These are phyloP conservation scores for Dothistroma septosporum DNA, from an alignment of 2,329 filamentous ascomycete genomes.

Conservation along the genomic window DNA sequence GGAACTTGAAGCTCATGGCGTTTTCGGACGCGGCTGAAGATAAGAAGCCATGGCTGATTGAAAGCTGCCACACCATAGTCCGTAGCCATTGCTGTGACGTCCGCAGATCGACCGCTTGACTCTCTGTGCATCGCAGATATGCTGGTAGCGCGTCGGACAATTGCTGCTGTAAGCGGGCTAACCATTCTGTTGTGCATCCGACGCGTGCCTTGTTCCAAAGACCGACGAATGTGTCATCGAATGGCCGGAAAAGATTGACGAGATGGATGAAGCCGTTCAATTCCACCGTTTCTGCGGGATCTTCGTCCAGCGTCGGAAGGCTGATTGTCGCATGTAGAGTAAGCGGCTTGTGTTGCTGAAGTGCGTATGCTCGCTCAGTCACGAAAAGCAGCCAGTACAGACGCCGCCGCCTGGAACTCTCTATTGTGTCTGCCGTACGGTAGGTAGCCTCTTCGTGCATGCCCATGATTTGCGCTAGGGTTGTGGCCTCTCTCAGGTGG, in stretches of 20 bases:
- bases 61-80: conserved; percentile 68
- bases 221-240: conserved; percentile 60
- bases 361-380: conserved; percentile 60
- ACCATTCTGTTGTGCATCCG: conserved; percentile 45
- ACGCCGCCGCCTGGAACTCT: conserved; percentile 52
- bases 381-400: conserved; percentile 62
- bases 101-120: conserved; percentile 64
- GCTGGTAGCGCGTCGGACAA: conserved; percentile 51
- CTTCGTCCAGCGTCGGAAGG: conserved; percentile 48
- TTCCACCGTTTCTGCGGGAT: conserved; percentile 53
- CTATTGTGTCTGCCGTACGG: conserved; percentile 43
- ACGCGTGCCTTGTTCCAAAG: conserved; percentile 58
- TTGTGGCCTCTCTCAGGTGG: conserved; percentile 58
- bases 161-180: conserved; percentile 48
- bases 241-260: conserved; percentile 58
- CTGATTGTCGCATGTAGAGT: conserved; percentile 58
- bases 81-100: conserved; percentile 68
- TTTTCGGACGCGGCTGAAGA: conserved; percentile 56
- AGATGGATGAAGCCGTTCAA: conserved; percentile 58
- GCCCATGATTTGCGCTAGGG: conserved; percentile 55
- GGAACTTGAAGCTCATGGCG: conserved; percentile 59
- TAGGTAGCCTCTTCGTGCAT: conserved; percentile 58
- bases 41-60: conserved; percentile 61
- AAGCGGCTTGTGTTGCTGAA: conserved; percentile 60
- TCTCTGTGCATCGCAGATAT: conserved; percentile 58